Base-by-base conservation (phyloP, 83 land plant genomes). In the Picea abies region DNA sequence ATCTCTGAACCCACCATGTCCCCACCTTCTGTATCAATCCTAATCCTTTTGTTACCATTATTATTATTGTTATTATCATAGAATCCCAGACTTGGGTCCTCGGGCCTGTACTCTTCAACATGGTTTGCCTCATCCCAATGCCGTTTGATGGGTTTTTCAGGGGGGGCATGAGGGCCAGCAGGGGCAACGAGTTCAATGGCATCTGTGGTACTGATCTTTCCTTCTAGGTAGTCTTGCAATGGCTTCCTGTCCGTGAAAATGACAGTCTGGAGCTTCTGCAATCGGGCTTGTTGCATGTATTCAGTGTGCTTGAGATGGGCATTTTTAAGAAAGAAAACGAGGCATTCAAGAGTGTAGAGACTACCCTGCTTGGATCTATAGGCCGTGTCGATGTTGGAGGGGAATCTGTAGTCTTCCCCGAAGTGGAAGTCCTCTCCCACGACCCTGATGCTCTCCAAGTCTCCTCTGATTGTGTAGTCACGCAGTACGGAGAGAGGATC, bases 251-350 rank as follows among this genome's bases (percentile, higher is more conserved):
- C 91, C 4, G 87, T 90, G 85, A 72, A 90, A 8, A 85, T 88
- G 25, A 88, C 88, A 56, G 80, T 88, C 78, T 90, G 91, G 37
- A 88, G 90, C 73, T 88, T 88, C 37, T 80, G 78, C 15, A 56
- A n/a, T 5, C 87, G 90, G n/a, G 88, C 91, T 61, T 83, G 91
- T 83, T 90, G 90, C 88, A 90, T 87, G 85, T 90, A 90, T 60
- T 88, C 90, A 9, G 91, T 90, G 71, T 90, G 91, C 81, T 86
- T 82, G 67, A 85, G 65, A 58, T 90, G 85, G 4, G 68, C 86
- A 80, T 88, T 88, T 63, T 81, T 83, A 39, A 90, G 85, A 56
- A 90, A 90, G 86, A 88, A 90, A 19, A 90, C 87, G 61, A 90
- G 88, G 47, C 88, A 80, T 44, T 90, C 91, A 65, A 90, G 75